A percentile compares a stretch with the other conserved stretches of the same genome.
Evolutionary conservation across 2,329 filamentous ascomycete species (phyloP).

Genomic region (Arthrobotrys sinensis): DNA sequence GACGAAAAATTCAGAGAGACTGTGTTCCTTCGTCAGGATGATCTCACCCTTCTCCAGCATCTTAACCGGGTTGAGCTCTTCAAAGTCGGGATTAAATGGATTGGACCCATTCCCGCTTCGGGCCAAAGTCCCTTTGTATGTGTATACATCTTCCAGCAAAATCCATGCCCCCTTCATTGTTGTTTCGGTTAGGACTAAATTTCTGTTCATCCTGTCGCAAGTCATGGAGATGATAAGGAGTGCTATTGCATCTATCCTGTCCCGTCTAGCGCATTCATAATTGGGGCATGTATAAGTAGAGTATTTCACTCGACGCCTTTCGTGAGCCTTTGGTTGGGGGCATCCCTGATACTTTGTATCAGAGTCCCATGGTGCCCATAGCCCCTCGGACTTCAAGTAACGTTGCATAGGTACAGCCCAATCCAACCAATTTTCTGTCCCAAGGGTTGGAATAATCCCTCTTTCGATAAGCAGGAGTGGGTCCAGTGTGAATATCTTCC

Average conservation of each 20-base stretch:
- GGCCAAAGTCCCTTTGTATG: neutral
- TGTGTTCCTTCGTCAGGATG: neutral
- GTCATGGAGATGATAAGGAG: neutral
- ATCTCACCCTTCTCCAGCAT: neutral
- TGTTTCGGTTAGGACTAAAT: neutral
- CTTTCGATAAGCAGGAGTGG: neutral
- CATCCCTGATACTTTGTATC: neutral
- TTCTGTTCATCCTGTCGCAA: neutral
- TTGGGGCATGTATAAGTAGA: neutral
- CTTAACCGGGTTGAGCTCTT: neutral
- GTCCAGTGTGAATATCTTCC: neutral
- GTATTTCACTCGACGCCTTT: too few relatives aligned
- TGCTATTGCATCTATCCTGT: constrained; percentile 7
- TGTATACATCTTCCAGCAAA: neutral
- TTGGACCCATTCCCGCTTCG: neutral
- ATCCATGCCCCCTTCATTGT: constrained; percentile 1
- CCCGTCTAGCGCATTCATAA: neutral
- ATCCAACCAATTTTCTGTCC: neutral
- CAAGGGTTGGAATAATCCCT: neutral
- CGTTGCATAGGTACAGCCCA: neutral
- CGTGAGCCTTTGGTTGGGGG: neutral
- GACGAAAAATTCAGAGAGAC: neutral
- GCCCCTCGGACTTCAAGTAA: neutral
- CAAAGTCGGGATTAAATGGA: neutral
- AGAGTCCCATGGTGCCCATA: neutral